Base-by-base conservation (phyloP, 129 eudicot species). In the Lactuca saligna region DNA sequence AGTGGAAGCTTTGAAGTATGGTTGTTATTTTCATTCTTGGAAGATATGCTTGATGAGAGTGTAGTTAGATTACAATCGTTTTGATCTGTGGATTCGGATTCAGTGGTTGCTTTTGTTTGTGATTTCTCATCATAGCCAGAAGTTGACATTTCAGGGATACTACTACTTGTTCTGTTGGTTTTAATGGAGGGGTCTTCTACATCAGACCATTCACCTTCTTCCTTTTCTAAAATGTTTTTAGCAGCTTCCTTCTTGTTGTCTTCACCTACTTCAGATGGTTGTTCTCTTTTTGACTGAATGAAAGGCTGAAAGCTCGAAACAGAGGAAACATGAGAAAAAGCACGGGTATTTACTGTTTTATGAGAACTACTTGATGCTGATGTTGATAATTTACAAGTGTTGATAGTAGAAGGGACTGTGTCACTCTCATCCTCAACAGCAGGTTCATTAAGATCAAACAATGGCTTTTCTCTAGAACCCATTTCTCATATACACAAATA, bases 141-240 rank as follows among this genome's bases (percentile, higher is more conserved):
- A 5, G 44, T 39, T 39, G 44, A 39, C 44, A 39, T 39, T 39
- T 39, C 44, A 39, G 17, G 29, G 38, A 55, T 62, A 68, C 20
- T 37, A 35, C 46, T 72, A 54, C 17, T 62, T 54, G 34, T 69
- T 33, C 50, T 59, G 38, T 59, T 14, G 13, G 74, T 60, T 77
- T 82, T 84, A 49, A 50, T 64, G 37, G 80, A 69, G 37, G 80
- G 65, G 11, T 77, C 78, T 51, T 87, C 96, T n/a, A 71, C 81
- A 78, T 89, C 90, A 68, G 90, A 89, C 92, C 91, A 83, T 71
- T 89, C 96, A 49, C 93, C 96, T 69, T 89, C 92, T 81, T 87
- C 95, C 75, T 84, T 85, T 74, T 83, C 95, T 71, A 62, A 74
- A 35, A 37, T 33, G 60, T 17, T 48, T 53, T 37, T 5, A 58